Percentiles rank a stretch among this genome's conserved stretches.
These are phyloP conservation scores for Podila clonocystis DNA, from an alignment of 192 early-diverging fungal species.

Conservation along the genomic window DNA sequence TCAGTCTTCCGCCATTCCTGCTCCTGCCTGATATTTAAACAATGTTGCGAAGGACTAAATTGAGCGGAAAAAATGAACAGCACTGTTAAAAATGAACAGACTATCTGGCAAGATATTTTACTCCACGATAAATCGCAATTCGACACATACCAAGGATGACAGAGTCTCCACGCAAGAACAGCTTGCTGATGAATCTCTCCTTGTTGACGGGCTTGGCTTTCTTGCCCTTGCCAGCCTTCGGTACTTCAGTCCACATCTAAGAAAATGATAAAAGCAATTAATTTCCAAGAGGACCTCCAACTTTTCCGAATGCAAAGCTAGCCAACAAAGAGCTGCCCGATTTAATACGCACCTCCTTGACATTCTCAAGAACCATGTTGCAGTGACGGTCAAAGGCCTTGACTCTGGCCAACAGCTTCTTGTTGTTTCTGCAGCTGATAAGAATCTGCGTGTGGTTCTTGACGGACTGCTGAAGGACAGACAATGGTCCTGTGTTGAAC, in stretches of 20 bases:
- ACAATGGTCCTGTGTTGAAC: constrained; percentile 97
- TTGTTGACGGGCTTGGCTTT: constrained; percentile 97
- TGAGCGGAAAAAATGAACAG: too few relatives aligned
- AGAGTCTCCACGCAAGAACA: constrained; percentile 98
- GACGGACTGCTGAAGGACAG: constrained; percentile 92
- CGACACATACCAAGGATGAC: constrained; percentile 78
- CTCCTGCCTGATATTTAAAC: constrained; percentile 10
- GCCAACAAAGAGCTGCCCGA: background rate
- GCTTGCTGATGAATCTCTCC: constrained; percentile 97
- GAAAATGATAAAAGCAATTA: constrained; percentile 6
- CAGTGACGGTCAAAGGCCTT: constrained; percentile 99
- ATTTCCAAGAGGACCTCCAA: background rate
- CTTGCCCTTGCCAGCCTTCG: constrained; percentile 93
- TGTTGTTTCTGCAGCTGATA: constrained; percentile 97
- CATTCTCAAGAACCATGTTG: constrained; percentile 99
- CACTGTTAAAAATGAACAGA: too few relatives aligned
- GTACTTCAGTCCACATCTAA: constrained; percentile 97
- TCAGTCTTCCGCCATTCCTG: background rate
- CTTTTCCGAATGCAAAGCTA: background rate
- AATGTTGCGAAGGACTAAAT: constrained; percentile 42
- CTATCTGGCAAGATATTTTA: too few relatives aligned
- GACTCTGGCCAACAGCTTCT: constrained; percentile 95
- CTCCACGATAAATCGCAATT: too few relatives aligned
- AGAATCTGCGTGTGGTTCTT: constrained; percentile 97
- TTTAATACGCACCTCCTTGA: constrained; percentile 82